Evolutionary conservation across 805 yeast species (phyloP).

Genomic region (Starmerella floricola): DNA sequence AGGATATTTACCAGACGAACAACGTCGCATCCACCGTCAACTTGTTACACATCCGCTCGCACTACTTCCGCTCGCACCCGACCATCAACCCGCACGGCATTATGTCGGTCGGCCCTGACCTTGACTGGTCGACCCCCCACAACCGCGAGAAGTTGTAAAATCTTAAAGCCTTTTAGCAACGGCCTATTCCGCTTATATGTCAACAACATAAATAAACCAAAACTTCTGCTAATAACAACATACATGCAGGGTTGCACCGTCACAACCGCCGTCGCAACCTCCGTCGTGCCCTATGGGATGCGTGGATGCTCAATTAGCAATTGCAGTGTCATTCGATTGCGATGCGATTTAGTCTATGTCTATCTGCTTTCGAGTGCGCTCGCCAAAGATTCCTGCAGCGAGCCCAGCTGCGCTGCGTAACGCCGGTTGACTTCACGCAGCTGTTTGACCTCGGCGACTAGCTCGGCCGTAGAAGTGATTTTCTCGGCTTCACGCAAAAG

Average conservation of each 20-base stretch:
- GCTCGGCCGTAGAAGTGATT: slow-evolving; percentile 4
- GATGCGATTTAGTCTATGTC: neutral
- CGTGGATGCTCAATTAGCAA: too few relatives aligned
- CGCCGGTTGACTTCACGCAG: slow-evolving; percentile 18
- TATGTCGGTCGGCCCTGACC: slow-evolving; percentile 75
- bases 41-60: slow-evolving; percentile 81
- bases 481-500: slow-evolving; percentile 9
- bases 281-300: too few relatives aligned
- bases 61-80: slow-evolving; percentile 77
- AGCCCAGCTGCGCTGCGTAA: slow-evolving; percentile 21
- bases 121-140: slow-evolving; percentile 21
- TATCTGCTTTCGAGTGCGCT: slow-evolving; percentile 14
- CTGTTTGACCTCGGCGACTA: slow-evolving; percentile 14
- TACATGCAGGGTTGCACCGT: neutral
- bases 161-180: too few relatives aligned
- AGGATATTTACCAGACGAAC: slow-evolving; percentile 55
- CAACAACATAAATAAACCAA: neutral
- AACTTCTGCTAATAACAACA: neutral
- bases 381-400: slow-evolving; percentile 22
- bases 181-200: too few relatives aligned
- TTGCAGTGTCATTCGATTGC: too few relatives aligned
- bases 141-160: slow-evolving; percentile 16
- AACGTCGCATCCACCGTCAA: slow-evolving; percentile 70
- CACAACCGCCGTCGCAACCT: neutral
- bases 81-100: slow-evolving; percentile 71